phyloP scores from a whole-genome alignment of 2,329 filamentous ascomycete genomes.

The Fusarium scirpi region DNA sequence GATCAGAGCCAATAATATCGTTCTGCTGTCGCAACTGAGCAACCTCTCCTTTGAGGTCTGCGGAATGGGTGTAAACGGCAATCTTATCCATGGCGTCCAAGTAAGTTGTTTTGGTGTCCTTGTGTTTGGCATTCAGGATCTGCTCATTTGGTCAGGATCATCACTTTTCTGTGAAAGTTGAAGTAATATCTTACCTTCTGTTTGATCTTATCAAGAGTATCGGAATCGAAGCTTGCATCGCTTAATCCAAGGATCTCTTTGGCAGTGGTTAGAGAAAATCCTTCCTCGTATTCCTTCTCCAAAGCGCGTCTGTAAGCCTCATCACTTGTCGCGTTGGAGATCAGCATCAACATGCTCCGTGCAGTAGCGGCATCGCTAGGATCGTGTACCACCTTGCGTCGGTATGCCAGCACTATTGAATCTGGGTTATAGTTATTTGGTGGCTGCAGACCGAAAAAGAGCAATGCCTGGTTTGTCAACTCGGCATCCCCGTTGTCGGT shows the following conservation, averaged over 20 bases:
- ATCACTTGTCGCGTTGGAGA: slow-evolving; percentile 52
- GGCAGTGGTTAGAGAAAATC: slow-evolving; percentile 53
- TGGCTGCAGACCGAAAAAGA: slow-evolving; percentile 52
- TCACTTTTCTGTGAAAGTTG: not conserved
- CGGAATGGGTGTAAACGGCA: slow-evolving; percentile 49
- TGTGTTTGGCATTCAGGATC: slow-evolving; percentile 46
- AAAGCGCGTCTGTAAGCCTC: slow-evolving; percentile 52
- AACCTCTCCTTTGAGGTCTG: slow-evolving; percentile 47
- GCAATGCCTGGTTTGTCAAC: slow-evolving; percentile 50
- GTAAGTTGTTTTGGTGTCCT: slow-evolving; percentile 49
- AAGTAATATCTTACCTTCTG: slow-evolving; percentile 44
- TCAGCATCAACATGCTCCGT: slow-evolving; percentile 51
- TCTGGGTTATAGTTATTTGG: slow-evolving; percentile 53
- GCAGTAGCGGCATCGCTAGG: slow-evolving; percentile 50
- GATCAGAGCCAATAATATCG: slow-evolving; percentile 38
- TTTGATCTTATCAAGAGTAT: slow-evolving; percentile 44
- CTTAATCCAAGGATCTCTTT: slow-evolving; percentile 49
- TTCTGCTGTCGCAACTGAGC: slow-evolving; percentile 45
- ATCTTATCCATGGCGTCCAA: slow-evolving; percentile 54
- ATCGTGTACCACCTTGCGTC: slow-evolving; percentile 50
- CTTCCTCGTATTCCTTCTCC: slow-evolving; percentile 51
- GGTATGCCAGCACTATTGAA: slow-evolving; percentile 52
- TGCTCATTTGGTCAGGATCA: slow-evolving; percentile 34
- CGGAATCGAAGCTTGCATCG: slow-evolving; percentile 42
- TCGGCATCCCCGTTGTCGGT: slow-evolving; percentile 49